Evolutionary conservation across 306 rosid species (phyloP).

Genomic region (Lathyrus oleraceus): DNA sequence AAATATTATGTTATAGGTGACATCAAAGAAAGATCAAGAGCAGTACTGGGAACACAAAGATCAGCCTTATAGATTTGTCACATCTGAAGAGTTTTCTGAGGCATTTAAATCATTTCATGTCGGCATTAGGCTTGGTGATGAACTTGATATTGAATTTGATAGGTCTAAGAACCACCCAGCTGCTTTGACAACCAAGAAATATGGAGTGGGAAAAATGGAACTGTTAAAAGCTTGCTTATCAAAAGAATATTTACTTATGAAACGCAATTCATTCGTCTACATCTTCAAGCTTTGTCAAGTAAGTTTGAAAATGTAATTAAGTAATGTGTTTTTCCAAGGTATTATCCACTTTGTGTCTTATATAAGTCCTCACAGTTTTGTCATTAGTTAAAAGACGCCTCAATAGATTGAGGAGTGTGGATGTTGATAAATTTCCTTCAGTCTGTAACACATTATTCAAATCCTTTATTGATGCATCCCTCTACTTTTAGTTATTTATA

Average conservation of each 20-base stretch:
- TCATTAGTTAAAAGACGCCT: too few species aligned
- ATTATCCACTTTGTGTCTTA: not conserved
- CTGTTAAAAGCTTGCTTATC: constrained; percentile 56
- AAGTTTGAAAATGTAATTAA: constrained; percentile 28
- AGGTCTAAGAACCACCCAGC: constrained; percentile 60
- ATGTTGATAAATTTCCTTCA: too few species aligned
- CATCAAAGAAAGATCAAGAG: constrained; percentile 67
- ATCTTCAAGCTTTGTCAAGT: constrained; percentile 60
- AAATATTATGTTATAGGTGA: constrained; percentile 37
- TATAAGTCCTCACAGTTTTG: not conserved
- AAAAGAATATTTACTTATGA: constrained; percentile 65
- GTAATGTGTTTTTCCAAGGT: not conserved
- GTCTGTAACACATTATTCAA: not conserved
- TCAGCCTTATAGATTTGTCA: constrained; percentile 53
- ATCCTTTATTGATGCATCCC: not conserved
- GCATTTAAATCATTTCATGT: constrained; percentile 51
- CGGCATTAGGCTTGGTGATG: constrained; percentile 43
- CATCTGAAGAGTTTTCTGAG: constrained; percentile 46
- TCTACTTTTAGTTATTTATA: constrained; percentile 35
- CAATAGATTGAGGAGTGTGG: not conserved
- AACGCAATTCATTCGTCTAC: constrained; percentile 64
- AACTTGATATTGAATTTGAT: constrained; percentile 56
- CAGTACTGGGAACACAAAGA: constrained; percentile 57
- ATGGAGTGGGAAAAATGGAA: constrained; percentile 51
- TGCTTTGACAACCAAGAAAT: constrained; percentile 51